Evolutionary conservation across 768 basidiomycete species (phyloP), one percentile per base, ranked within the genome.

Genomic region (Rhodotorula diobovata): DNA sequence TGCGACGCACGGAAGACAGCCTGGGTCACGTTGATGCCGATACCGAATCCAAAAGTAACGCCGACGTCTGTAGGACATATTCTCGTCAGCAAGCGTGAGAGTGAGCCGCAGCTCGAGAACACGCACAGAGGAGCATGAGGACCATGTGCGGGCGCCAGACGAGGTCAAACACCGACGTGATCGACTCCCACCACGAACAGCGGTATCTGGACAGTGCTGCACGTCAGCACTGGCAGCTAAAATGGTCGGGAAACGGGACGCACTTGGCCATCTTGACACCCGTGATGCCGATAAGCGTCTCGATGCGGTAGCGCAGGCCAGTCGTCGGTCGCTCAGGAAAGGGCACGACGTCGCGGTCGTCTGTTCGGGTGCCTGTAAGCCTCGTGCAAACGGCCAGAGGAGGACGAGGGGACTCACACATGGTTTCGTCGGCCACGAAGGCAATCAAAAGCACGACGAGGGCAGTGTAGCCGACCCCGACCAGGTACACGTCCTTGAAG

Each of bases 401-500:
- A 4, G 45, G 45, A 58, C 39, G 61, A 53, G 35, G 20, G 35
- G 57, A 54, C 62, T 11, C 30, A 68, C 54, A 71, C 75, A 73
- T 75, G 0, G 87, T 89, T 79, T 90, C 88, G 70, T 87, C 85
- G 80, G 84, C 83, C 74, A 88, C 86, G 66, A 89, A 81, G 4
- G 82, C 79, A 61, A 89, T 87, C 30, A 88, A 76, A 16, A 84
- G 57, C 14, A 88, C 82, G 11, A 89, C 86, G 28, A 87, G 71
- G 4, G 81, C 80, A 9, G 82, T 81, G 76, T 88, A 89, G 30
- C 88, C 84, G 41, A 83, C 85, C 0, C 86, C 88, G 46, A 87
- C 85, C 25, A 86, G 87, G 69, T 89, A 89, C 30, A 87, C 82
- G 87, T 87, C 88, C 56, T 87, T 79, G 86, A 86, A 88, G 61